Conservation (phyloP, 495 filamentous ascomycete genomes). For the Friedmanniomyces simplex region DNA sequence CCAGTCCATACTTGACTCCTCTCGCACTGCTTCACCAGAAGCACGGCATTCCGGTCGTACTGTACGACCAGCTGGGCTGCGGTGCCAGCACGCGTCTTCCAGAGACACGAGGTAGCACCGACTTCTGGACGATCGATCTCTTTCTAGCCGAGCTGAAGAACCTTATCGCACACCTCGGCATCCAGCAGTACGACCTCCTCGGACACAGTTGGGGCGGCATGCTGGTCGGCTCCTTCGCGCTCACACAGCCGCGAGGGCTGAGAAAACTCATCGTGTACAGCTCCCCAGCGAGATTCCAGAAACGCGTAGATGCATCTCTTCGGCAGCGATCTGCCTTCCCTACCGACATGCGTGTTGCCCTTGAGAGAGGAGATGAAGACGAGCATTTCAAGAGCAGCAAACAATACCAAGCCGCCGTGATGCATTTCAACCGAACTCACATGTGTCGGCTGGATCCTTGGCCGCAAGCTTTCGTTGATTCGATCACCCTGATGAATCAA, state of each 20-base stretch:
- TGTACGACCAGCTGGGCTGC: slow-evolving; percentile 45
- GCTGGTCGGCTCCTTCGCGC: slow-evolving; percentile 32
- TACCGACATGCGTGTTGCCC: neutral
- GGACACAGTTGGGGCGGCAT: slow-evolving; percentile 43
- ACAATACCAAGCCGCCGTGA: slow-evolving; percentile 35
- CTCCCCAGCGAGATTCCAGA: slow-evolving; percentile 24
- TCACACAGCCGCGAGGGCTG: slow-evolving; percentile 32
- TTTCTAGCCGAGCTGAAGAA: slow-evolving; percentile 42
- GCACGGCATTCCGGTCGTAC: slow-evolving; percentile 32
- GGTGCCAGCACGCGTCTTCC: slow-evolving; percentile 38
- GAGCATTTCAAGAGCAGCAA: slow-evolving; percentile 23
- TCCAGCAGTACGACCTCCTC: slow-evolving; percentile 33
- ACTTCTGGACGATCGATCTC: slow-evolving; percentile 38
- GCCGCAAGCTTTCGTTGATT: slow-evolving; percentile 16
- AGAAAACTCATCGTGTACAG: slow-evolving; percentile 33
- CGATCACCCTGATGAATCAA: neutral
- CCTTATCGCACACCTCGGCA: slow-evolving; percentile 33
- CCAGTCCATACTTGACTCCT: neutral
- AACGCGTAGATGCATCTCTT: neutral
- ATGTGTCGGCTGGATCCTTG: slow-evolving; percentile 31
- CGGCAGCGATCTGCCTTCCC: neutral
- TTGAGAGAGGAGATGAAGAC: slow-evolving; percentile 22
- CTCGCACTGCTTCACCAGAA: neutral
- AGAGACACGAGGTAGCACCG: slow-evolving; percentile 31
- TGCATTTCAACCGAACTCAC: slow-evolving; percentile 33